Conservation (phyloP, 2,329 filamentous ascomycete genomes). For the Zymoseptoria ardabiliae region DNA sequence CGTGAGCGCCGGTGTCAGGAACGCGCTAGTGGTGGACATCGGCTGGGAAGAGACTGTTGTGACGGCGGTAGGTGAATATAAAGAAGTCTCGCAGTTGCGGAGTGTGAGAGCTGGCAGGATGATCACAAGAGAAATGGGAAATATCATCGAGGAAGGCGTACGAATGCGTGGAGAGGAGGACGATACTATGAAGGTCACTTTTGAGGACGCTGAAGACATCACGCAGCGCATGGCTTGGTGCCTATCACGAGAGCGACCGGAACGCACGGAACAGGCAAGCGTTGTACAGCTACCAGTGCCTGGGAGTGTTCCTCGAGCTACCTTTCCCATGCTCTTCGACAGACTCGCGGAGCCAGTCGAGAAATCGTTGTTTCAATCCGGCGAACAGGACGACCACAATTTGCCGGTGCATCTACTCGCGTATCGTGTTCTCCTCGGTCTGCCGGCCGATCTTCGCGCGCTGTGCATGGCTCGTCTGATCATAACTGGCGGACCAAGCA, state of each 20-base stretch:
- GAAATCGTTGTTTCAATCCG: constrained; percentile 58
- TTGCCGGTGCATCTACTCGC: constrained; percentile 68
- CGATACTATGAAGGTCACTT: constrained; percentile 40
- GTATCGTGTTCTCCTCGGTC: constrained; percentile 64
- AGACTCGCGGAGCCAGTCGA: constrained; percentile 69
- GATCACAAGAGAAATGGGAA: constrained; percentile 63
- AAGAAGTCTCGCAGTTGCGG: constrained; percentile 64
- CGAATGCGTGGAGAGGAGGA: constrained; percentile 42
- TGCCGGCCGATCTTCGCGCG: constrained; percentile 75
- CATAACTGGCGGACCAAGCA: constrained; percentile 73
- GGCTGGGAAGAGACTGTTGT: constrained; percentile 87
- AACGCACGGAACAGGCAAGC: constrained; percentile 2
- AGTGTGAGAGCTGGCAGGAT: constrained; percentile 68
- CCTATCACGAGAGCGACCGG: constrained; percentile 26
- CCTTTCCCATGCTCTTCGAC: constrained; percentile 59
- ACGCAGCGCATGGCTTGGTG: constrained; percentile 74
- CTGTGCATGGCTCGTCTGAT: constrained; percentile 84
- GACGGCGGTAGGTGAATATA: constrained; percentile 83
- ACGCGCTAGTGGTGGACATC: constrained; percentile 80
- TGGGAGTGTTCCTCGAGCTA: constrained; percentile 13
- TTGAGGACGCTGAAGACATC: constrained; percentile 77
- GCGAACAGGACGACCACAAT: constrained; percentile 78
- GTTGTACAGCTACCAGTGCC: constrained; percentile 21
- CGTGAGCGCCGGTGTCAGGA: constrained; percentile 73
- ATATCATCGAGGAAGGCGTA: constrained; percentile 51